phyloP scores from a whole-genome alignment of 1,284 basidiomycete species.

The Anthracocystis setariae region DNA sequence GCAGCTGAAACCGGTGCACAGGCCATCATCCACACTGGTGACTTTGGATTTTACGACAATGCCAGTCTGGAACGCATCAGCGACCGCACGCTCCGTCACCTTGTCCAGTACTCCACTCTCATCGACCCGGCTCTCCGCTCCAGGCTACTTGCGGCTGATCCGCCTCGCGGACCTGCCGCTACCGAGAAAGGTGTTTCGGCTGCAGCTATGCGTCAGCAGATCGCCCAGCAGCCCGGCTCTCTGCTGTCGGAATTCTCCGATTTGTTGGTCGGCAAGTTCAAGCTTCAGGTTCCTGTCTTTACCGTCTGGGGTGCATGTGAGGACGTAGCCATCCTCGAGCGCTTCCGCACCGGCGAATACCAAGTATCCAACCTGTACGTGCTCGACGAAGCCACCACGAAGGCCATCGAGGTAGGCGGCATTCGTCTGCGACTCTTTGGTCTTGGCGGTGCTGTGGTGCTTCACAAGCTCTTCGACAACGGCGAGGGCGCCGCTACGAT shows the following conservation, averaged over 20 bases:
- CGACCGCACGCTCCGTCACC: slow-evolving; percentile 89
- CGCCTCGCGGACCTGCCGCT: slow-evolving; percentile 53
- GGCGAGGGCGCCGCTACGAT: slow-evolving; percentile 94
- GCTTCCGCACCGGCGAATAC: slow-evolving; percentile 85
- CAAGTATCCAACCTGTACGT: slow-evolving; percentile 81
- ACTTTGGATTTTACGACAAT: slow-evolving; percentile 97
- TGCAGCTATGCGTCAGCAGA: slow-evolving; percentile 51
- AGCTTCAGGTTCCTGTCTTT: slow-evolving; percentile 80
- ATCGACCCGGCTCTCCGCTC: slow-evolving; percentile 83
- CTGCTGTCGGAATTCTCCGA: slow-evolving; percentile 90
- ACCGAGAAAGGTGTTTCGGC: slow-evolving; percentile 32
- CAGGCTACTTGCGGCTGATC: slow-evolving; percentile 78
- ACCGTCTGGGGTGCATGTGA: slow-evolving; percentile 98
- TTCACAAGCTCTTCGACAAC: slow-evolving; percentile 97
- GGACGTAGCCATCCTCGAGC: slow-evolving; percentile 91
- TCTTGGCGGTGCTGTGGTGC: slow-evolving; percentile 92
- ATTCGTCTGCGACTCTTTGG: slow-evolving; percentile 92
- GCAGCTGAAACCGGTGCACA: slow-evolving; percentile 87
- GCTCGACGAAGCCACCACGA: slow-evolving; percentile 92
- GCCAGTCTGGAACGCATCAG: slow-evolving; percentile 87
- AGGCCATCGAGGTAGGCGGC: slow-evolving; percentile 88
- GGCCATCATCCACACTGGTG: slow-evolving; percentile 91
- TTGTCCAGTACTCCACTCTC: slow-evolving; percentile 97
- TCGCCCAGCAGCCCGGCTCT: slow-evolving; percentile 67
- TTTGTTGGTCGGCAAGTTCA: slow-evolving; percentile 77